These are phyloP conservation scores for Beauveria pseudobassiana DNA, from an alignment of 2,329 filamentous ascomycete genomes.

Conservation along the genomic window DNA sequence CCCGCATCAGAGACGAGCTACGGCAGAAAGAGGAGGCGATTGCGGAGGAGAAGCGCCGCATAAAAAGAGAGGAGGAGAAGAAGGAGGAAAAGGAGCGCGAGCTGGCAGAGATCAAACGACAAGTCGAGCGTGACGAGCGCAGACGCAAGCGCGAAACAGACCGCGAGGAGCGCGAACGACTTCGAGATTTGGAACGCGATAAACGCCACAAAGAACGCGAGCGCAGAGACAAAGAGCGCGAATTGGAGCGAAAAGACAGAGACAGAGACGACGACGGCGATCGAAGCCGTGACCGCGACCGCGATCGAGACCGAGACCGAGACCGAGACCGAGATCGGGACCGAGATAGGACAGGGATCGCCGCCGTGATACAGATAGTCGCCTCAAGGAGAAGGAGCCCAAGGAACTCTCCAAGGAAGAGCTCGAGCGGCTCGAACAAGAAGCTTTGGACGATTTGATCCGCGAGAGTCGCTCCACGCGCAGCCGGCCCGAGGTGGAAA, in stretches of 20 bases:
- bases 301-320: constrained; percentile 31
- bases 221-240: constrained; percentile 29
- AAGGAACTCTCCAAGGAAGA: constrained; percentile 52
- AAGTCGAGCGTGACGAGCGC: constrained; percentile 43
- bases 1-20: constrained; percentile 53
- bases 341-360: constrained; percentile 25
- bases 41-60: constrained; percentile 53
- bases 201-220: constrained; percentile 33
- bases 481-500: constrained; percentile 47
- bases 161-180: constrained; percentile 46
- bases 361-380: constrained; percentile 25
- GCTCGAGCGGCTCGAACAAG: constrained; percentile 48
- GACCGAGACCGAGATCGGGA: constrained; percentile 25
- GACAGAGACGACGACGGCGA: constrained; percentile 14
- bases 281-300: constrained; percentile 27
- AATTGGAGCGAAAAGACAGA: constrained; percentile 19
- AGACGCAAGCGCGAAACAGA: constrained; percentile 45
- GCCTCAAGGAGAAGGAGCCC: constrained; percentile 28
- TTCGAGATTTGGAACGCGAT: constrained; percentile 33
- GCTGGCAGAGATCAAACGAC: constrained; percentile 41
- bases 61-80: constrained; percentile 49
- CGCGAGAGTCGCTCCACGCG: constrained; percentile 47
- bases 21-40: constrained; percentile 51
- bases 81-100: constrained; percentile 41
- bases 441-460: constrained; percentile 50